Evolutionary conservation across 2,329 filamentous ascomycete species (phyloP), one percentile per base, ranked within the genome.

Genomic region (Lecanicillium sp.): DNA sequence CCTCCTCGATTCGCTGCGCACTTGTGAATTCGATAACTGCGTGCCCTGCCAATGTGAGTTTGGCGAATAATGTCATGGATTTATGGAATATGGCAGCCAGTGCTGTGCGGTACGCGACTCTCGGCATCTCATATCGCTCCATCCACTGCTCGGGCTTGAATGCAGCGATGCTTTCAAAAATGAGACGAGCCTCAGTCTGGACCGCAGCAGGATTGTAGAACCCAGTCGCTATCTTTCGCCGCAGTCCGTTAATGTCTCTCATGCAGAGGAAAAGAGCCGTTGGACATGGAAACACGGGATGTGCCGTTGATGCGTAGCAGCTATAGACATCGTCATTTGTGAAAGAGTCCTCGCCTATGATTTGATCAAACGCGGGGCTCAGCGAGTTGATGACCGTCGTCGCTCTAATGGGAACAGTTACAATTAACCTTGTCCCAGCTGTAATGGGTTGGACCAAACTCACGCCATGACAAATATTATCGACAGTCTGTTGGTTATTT

Each of bases 251-350:
- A n/a, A 44, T 27, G 42, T 35, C 21, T 8, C 11, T 14, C 3
- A 44, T 36, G 32, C 42, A 44, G n/a, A 44, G 15, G 21, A 44
- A 44, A n/a, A 44, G 42, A 8, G 12, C 20, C 20, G 30, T 36
- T 5, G 42, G 42, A 21, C 42, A 44, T 7, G 42, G 30, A 5
- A 44, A 35, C 1, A 10, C 6, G 5, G 9, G 2, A 2, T 15
- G 10, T 9, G 26, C 4, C n/a, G 21, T 21, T 4, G 8, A 10
- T 4, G 30, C 19, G 21, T n/a, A 36, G 21, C 21, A 36, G 5
- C n/a, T n/a, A 17, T 36, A 44, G 4, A 44, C 2, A 9, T 44
- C 30, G 7, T 17, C 21, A n/a, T 36, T 20, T 8, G 30, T 44
- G 7, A 44, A 14, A 6, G 10, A 23, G 6, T 4, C 20, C 14